Base-by-base conservation (phyloP, 306 rosid genomes). In the Prunus campanulata region DNA sequence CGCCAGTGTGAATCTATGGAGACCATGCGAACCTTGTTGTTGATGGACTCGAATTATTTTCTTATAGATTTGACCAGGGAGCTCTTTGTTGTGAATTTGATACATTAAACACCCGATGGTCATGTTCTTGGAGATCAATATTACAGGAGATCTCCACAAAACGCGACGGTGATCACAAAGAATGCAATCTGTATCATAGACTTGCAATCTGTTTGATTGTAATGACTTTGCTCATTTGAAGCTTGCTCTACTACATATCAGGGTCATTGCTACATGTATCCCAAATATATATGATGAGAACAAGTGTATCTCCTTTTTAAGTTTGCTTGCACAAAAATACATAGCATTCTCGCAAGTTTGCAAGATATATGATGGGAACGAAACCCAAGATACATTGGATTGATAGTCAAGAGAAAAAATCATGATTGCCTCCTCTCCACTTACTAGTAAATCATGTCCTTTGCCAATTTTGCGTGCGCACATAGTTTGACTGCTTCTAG, bases 1-100 rank as follows among this genome's bases (percentile, higher is more conserved):
- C 51, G 16, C 25, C 64, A 72, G 77, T 64, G 97, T 95, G 74
- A 89, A 79, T 80, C 81, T 87, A 25, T 92, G 99, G 97, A 84
- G 77, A 75, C 86, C 88, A 42, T 92, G 85, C 77, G 72, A 50
- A 59, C 69, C 56, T 42, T 35, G 52, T 57, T 79, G 51, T 74
- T 75, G 57, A 71, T n/a, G 27, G 72, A 68, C 39, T 49, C 46
- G 46, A 44, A 46, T 22, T 11, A 24, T 27, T 32, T n/a, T 71
- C 30, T 6, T 5, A 54, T 32, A 52, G 2, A 32, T 15, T 52
- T 71, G 24, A 32, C 8, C 52, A 65, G 20, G 68, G 60, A 74
- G 77, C 74, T 64, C 78, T 75, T 55, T 57, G 49, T 72, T 57
- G 49, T 71, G 52, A 71, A 30, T 51, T 32, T 30, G 49, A 30